Evolutionary conservation across 805 yeast species (phyloP), one percentile per base, ranked within the genome.

Genomic region (Naumovozyma dairenensis): DNA sequence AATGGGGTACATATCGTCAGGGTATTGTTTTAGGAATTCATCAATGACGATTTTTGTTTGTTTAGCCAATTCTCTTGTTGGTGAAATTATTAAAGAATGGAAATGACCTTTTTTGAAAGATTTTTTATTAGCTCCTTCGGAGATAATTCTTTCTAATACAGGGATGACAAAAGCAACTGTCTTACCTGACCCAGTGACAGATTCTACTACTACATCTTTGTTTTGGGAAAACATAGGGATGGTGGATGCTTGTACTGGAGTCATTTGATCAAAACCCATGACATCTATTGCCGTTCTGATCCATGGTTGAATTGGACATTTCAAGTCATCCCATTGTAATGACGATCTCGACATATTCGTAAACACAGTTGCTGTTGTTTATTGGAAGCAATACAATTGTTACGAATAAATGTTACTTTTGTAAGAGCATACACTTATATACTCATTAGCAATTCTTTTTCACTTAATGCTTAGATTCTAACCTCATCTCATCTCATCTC

Each of bases 161-260:
- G 98, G 98, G 2, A 92, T 67, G 4, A 77, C 74, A 62, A 82
- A 92, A 3, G 96, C 80, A n/a, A 87, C 57, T 0, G 98, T 92
- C 55, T 92, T 92, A n/a, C 98, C 98, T 0, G 96, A 86, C 0
- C 98, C 98, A 0, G 98, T 92, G 1, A 85, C 95, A 0, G 96
- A 94, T 54, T 92, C 96, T 1, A 86, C 97, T 6, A 92, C 92
- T 3, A 92, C 96, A 59, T 92, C 98, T 50, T 89, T 89, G 51
- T 86, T 81, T 14, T 76, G 76, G 16, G 79, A 59, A 43, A 92
- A 72, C 39, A 87, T 62, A 0, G 98, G 98, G 32, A 92, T 81
- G 0, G 93, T 78, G 0, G 96, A 74, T 0, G 98, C 97, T 54
- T 92, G 98, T 0, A 92, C 98, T 0, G 98, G 95, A 0, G 98